Evolutionary conservation across 2,329 filamentous ascomycete genomes (phyloP).

Genomic region (Huntiella savannae): DNA sequence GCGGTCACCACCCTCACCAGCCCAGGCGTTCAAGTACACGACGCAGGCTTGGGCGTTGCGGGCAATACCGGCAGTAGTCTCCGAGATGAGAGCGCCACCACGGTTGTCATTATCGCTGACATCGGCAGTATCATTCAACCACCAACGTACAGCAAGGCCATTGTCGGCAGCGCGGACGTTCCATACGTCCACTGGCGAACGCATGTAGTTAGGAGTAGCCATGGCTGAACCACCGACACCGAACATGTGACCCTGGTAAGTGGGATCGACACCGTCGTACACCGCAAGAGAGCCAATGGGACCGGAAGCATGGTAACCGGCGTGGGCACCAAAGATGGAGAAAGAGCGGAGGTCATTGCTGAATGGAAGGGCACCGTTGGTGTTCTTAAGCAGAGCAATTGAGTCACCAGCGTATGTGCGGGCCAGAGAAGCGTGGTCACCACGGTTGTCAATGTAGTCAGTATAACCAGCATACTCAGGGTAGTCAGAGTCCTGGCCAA

Average conservation of each 20-base stretch:
- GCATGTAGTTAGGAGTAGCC: slow-evolving; percentile 26
- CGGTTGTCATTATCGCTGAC: slow-evolving; percentile 37
- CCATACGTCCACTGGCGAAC: slow-evolving; percentile 36
- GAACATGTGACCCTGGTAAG: slow-evolving; percentile 38
- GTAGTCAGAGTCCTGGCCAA: slow-evolving; percentile 28
- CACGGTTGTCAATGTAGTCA: slow-evolving; percentile 28
- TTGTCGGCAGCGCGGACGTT: slow-evolving; percentile 32
- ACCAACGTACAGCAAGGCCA: slow-evolving; percentile 37
- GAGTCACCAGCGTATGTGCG: slow-evolving; percentile 32
- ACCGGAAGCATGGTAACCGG: slow-evolving; percentile 27
- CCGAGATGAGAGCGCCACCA: slow-evolving; percentile 29
- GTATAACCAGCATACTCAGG: slow-evolving; percentile 29
- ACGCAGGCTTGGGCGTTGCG: slow-evolving; percentile 38
- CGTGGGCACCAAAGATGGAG: slow-evolving; percentile 38
- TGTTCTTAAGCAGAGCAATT: slow-evolving; percentile 58
- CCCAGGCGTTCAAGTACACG: slow-evolving; percentile 47
- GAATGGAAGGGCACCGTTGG: slow-evolving; percentile 38
- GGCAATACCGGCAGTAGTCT: slow-evolving; percentile 23
- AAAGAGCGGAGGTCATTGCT: slow-evolving; percentile 32
- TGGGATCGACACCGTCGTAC: slow-evolving; percentile 38
- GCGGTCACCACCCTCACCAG: slow-evolving; percentile 52
- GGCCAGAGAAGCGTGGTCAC: slow-evolving; percentile 24
- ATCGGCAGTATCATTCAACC: slow-evolving; percentile 25
- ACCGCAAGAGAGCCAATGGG: slow-evolving; percentile 41
- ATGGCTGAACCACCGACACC: slow-evolving; percentile 35